A percentile compares a stretch with the other conserved stretches of the same genome.
These are phyloP conservation scores for Phaeotremella fagi DNA, from an alignment of 768 basidiomycete genomes.

Conservation along the genomic window DNA sequence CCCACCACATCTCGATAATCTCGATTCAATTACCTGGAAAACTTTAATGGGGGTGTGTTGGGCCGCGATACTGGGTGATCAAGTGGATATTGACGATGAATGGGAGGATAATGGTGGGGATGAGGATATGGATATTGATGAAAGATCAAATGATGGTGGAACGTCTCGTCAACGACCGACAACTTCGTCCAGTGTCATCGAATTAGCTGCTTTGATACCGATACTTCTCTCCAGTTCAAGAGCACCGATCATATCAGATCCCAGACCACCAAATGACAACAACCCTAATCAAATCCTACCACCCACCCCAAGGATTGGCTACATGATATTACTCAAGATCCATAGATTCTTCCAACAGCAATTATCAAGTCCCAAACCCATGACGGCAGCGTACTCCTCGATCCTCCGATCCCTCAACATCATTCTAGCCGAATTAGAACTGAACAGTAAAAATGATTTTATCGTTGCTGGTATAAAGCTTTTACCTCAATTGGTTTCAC, in stretches of 20 bases:
- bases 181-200: conserved; percentile 48
- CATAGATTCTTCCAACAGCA: conserved; percentile 63
- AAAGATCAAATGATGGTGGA: conserved; percentile 9
- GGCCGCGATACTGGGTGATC: conserved; percentile 68
- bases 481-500: conserved; percentile 61
- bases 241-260: conserved; percentile 58
- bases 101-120: conserved; percentile 17
- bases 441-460: conserved; percentile 65
- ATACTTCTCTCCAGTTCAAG: conserved; percentile 55
- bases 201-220: conserved; percentile 57
- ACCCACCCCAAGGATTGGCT: conserved; percentile 31
- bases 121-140: conserved; percentile 8
- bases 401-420: conserved; percentile 66
- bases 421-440: conserved; percentile 66
- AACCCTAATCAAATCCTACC: no score
- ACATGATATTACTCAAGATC: conserved; percentile 58
- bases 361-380: conserved; percentile 53
- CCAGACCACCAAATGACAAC: conserved; percentile 4
- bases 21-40: conserved; percentile 65
- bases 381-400: conserved; percentile 69
- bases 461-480: conserved; percentile 59
- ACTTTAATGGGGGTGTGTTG: conserved; percentile 66
- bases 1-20: conserved; percentile 70
- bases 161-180: conserved; percentile 18
- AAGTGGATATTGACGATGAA: conserved; percentile 46